phyloP scores from a whole-genome alignment of 2,329 filamentous ascomycete species.

The Periconia macrospinosa region DNA sequence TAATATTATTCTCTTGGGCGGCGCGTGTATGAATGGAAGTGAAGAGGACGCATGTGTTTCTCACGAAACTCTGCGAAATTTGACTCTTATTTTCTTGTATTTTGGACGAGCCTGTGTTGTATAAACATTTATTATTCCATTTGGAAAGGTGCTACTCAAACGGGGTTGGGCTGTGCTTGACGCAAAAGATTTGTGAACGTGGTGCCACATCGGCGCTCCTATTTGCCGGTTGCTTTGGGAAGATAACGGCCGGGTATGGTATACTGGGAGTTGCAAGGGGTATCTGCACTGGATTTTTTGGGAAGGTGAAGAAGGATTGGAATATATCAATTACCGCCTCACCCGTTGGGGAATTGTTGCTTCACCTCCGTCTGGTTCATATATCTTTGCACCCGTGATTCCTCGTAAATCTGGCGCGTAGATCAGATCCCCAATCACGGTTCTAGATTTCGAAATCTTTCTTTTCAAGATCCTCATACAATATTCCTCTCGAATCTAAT shows the following conservation, averaged over 20 bases:
- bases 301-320: not conserved
- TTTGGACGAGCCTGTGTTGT: slow-evolving; percentile 9
- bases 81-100: not conserved
- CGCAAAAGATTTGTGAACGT: slow-evolving; percentile 16
- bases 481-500: too few species aligned
- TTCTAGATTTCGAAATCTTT: too few species aligned
- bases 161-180: slow-evolving; percentile 11
- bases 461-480: too few species aligned
- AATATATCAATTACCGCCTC: not conserved
- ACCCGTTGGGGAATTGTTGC: not conserved
- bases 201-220: slow-evolving; percentile 28
- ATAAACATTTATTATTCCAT: slow-evolving; percentile 15
- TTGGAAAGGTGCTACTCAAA: slow-evolving; percentile 1
- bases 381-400: not conserved
- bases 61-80: slow-evolving; percentile 5
- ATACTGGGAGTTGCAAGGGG: not conserved
- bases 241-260: not conserved
- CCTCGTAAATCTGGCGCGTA: not conserved
- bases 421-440: not conserved
- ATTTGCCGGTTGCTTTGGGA: slow-evolving; percentile 19
- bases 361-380: not conserved
- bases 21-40: not conserved
- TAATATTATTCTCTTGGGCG: not conserved
- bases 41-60: not conserved
- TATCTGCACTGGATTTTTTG: not conserved